These are phyloP conservation scores for Monosporascus sp. DNA, from an alignment of 2,329 filamentous ascomycete species.

Conservation along the genomic window DNA sequence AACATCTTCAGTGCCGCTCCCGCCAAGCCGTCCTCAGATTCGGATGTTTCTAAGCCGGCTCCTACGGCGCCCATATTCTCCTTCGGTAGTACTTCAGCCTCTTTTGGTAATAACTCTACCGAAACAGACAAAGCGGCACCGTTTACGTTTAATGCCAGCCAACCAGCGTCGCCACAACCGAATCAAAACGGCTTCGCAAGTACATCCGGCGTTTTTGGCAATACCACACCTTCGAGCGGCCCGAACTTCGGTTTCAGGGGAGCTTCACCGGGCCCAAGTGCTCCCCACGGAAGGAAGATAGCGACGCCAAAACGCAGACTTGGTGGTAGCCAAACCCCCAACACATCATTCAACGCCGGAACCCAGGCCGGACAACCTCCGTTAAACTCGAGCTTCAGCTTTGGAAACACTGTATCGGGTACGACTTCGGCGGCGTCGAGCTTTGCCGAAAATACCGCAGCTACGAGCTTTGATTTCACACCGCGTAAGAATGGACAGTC, in stretches of 20 bases:
- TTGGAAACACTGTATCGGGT: constrained; percentile 19
- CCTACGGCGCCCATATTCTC: no score
- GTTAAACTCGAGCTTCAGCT: constrained; percentile 17
- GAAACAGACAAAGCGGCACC: constrained; percentile 1
- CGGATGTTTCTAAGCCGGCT: constrained; percentile 38
- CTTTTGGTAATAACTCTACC: constrained; percentile 18
- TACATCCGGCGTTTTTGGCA: constrained; percentile 2
- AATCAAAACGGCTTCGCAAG: constrained; percentile 13
- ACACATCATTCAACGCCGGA: neutral
- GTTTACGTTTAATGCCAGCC: constrained; percentile 6
- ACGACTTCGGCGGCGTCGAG: constrained; percentile 13
- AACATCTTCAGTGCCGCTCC: constrained; percentile 22
- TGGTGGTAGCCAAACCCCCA: neutral
- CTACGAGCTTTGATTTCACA: constrained; percentile 33
- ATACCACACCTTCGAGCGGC: constrained; percentile 1
- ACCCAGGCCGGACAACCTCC: neutral
- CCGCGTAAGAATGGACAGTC: constrained; percentile 27
- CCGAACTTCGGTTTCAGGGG: constrained; percentile 9
- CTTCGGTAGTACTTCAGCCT: constrained; percentile 4
- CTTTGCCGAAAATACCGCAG: constrained; percentile 19
- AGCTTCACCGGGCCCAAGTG: constrained; percentile 1
- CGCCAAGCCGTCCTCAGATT: constrained; percentile 31
- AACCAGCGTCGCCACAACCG: constrained; percentile 8
- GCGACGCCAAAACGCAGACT: neutral
- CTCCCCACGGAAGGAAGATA: neutral